Conservation (phyloP, 345 rosid species). For the Euphorbia peplus region DNA sequence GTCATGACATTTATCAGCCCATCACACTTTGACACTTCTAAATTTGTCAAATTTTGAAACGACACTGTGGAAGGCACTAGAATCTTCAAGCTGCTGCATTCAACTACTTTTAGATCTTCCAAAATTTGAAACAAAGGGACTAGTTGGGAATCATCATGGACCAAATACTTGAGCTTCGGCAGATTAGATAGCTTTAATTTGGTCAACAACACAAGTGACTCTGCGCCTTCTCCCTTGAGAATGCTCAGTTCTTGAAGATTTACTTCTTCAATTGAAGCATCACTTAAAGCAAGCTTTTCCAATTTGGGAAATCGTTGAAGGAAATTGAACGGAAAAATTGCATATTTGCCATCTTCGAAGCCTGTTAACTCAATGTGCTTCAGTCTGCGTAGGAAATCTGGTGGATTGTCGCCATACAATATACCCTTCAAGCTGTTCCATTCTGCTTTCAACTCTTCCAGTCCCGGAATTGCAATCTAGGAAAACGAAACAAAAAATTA, state of each 20-base stretch:
- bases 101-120: no score
- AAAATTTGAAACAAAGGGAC: not conserved
- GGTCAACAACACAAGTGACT: not conserved
- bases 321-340: no score
- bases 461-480: not conserved
- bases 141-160: not conserved
- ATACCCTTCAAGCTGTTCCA: not conserved
- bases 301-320: no score
- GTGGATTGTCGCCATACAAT: not conserved
- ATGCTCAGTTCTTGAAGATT: not conserved
- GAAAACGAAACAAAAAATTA: not conserved
- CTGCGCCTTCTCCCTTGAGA: no score
- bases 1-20: no score
- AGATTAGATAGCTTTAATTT: not conserved
- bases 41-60: no score
- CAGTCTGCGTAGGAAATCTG: not conserved
- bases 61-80: no score
- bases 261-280: no score
- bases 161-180: not conserved
- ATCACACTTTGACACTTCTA: no score
- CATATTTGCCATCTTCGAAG: no score
- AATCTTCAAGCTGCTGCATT: no score
- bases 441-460: not conserved
- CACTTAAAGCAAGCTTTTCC: no score
- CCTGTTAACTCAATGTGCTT: not conserved